A percentile compares a stretch with the other conserved stretches of the same genome.
phyloP scores from a whole-genome alignment of 345 rosid genomes.

The Populus pruinosa region DNA sequence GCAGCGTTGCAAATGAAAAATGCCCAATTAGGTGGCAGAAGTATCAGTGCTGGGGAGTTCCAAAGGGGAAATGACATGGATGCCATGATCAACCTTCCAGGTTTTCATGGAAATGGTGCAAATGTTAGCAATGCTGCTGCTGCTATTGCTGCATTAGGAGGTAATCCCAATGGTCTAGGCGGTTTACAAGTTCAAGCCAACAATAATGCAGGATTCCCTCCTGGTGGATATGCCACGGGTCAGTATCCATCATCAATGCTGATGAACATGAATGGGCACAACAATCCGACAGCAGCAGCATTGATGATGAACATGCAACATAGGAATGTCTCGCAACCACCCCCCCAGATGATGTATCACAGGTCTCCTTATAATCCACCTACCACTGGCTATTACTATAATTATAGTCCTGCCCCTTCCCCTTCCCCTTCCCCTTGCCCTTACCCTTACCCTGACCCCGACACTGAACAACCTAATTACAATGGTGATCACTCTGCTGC shows the following conservation, averaged over 20 bases:
- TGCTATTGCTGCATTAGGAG: constrained; percentile 20
- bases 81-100: constrained; percentile 52
- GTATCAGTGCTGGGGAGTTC: constrained; percentile 21
- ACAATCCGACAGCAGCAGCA: constrained; percentile 33
- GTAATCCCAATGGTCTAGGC: constrained; percentile 32
- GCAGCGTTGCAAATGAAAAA: constrained; percentile 53
- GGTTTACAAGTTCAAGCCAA: constrained; percentile 30
- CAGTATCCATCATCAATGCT: constrained; percentile 41
- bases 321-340: constrained; percentile 42
- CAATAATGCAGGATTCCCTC: constrained; percentile 25
- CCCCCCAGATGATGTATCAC: constrained; percentile 67
- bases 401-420: constrained; percentile 37
- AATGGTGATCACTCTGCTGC: constrained; percentile 23
- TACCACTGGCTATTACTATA: constrained; percentile 57
- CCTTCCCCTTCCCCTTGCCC: constrained; percentile 30
- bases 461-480: constrained; percentile 33
- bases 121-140: constrained; percentile 13
- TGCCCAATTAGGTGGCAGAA: constrained; percentile 32
- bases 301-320: constrained; percentile 54
- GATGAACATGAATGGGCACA: constrained; percentile 46
- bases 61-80: constrained; percentile 40
- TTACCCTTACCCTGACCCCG: constrained; percentile 20
- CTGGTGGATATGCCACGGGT: constrained; percentile 25
- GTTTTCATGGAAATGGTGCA: constrained; percentile 31
- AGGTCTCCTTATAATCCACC: constrained; percentile 49